Evolutionary conservation across 2,329 filamentous ascomycete genomes (phyloP), one percentile per base, ranked within the genome.

Genomic region (Botrytis elliptica): DNA sequence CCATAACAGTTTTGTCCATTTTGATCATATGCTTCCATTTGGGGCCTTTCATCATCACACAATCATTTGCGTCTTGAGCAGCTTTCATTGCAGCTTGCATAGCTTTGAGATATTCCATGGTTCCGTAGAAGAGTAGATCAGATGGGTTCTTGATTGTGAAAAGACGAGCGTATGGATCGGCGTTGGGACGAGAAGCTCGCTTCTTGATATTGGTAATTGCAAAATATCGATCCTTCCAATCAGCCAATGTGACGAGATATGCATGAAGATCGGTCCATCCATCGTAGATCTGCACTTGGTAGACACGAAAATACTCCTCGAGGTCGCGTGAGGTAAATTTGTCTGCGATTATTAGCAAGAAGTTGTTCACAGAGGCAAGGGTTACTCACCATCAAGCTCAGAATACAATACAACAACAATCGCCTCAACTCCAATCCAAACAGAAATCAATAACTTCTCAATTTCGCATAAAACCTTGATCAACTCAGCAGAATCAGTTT

Each of bases 161-260:
- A 22, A 74, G 52, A 8, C 33, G 38, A 40, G 16, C 25, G 42
- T 71, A 74, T 20, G 72, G 67, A 40, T 74, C 66, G 12, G 36
- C 22, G 7, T 25, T 38, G 18, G 44, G 8, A 36, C 55, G 65
- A 14, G 18, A 7, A 38, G 72, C 55, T 33, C 66, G 59, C 66
- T 70, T 64, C n/a, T 64, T 63, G 22, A 73, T 40, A 33, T 71
- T 73, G 22, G 20, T 22, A 7, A 46, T n/a, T 22, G 44, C 49
- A 18, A 73, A 73, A 57, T 69, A 72, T 33, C 64, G 44, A 20
- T 72, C 71, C 40, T 59, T 69, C 64, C 64, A 72, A 16, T 55
- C 52, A 33, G 40, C 29, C 25, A 73, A 40, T 29, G 36, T 65
- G 20, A 64, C 40, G 10, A 73, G 57, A 6, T 62, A 44, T n/a